These are phyloP conservation scores for Hordeum marinum DNA, from an alignment of 176 grass and related monocot genomes.

Conservation along the genomic window DNA sequence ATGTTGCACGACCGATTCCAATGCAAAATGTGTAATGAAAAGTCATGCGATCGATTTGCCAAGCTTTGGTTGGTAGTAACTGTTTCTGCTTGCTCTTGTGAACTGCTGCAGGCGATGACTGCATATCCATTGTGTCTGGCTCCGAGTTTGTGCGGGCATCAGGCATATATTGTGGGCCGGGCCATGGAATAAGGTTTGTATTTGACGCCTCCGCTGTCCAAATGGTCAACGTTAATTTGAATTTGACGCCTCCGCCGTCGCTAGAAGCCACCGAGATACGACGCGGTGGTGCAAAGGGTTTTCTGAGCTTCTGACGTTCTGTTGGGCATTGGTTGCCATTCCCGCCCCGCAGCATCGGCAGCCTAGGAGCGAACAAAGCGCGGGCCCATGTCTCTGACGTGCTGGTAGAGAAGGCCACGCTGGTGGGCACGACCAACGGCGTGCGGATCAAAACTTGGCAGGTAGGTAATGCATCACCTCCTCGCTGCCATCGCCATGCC, in stretches of 20 bases:
- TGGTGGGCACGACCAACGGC: slow-evolving; percentile 75
- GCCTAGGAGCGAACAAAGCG: slow-evolving; percentile 55
- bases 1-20: background rate
- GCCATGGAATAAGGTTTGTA: slow-evolving; percentile 64
- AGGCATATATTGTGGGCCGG: slow-evolving; percentile 67
- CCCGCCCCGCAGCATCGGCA: slow-evolving; percentile 61
- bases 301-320: slow-evolving; percentile 11
- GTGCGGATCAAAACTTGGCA: slow-evolving; percentile 93
- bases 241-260: background rate
- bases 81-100: too few relatives aligned
- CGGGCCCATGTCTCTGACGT: slow-evolving; percentile 63
- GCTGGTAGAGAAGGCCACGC: slow-evolving; percentile 53
- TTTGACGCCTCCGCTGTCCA: background rate
- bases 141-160: slow-evolving; percentile 40
- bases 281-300: background rate
- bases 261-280: background rate
- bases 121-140: slow-evolving; percentile 78
- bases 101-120: slow-evolving; percentile 60
- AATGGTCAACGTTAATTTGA: background rate
- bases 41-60: too few relatives aligned
- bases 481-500: slow-evolving; percentile 24
- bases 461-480: slow-evolving; percentile 53
- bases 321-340: slow-evolving; percentile 14
- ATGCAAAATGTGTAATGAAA: too few relatives aligned
- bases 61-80: too few relatives aligned